phyloP scores from a whole-genome alignment of 2,329 filamentous ascomycete genomes.

The Diaporthe aspalathi region DNA sequence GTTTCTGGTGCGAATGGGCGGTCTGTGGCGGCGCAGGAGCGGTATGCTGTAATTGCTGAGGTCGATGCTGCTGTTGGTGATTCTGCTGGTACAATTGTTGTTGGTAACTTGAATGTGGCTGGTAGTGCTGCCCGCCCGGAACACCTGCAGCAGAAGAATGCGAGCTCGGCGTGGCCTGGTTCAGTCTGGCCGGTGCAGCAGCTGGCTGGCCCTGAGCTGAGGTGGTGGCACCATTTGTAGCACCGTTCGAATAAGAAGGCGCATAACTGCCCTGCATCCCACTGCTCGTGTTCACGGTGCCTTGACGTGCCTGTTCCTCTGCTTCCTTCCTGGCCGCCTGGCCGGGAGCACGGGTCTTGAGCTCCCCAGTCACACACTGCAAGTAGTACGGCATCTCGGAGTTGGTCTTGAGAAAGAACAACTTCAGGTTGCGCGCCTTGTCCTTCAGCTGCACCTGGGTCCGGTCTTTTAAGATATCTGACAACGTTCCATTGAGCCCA shows the following conservation, averaged over 20 bases:
- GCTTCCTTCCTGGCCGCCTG: slow-evolving; percentile 77
- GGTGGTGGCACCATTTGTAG: not conserved
- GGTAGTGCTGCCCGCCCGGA: slow-evolving; percentile 24
- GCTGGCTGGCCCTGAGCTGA: slow-evolving; percentile 20
- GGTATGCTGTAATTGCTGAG: slow-evolving; percentile 32
- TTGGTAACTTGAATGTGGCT: slow-evolving; percentile 34
- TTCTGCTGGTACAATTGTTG: slow-evolving; percentile 36
- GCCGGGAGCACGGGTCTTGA: slow-evolving; percentile 85
- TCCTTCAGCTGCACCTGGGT: slow-evolving; percentile 95
- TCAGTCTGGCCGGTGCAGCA: slow-evolving; percentile 27
- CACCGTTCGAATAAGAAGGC: slow-evolving; percentile 31
- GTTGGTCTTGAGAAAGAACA: slow-evolving; percentile 92
- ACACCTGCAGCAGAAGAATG: slow-evolving; percentile 8
- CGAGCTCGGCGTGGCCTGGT: slow-evolving; percentile 23
- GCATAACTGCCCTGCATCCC: slow-evolving; percentile 58
- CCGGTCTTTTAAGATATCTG: slow-evolving; percentile 85
- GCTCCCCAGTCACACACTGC: slow-evolving; percentile 87
- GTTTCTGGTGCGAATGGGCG: slow-evolving; percentile 9
- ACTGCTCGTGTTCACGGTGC: slow-evolving; percentile 67
- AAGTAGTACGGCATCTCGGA: slow-evolving; percentile 91
- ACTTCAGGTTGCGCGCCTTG: slow-evolving; percentile 88
- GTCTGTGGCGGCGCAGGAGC: not conserved
- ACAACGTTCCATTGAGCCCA: slow-evolving; percentile 81
- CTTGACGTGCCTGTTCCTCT: slow-evolving; percentile 71
- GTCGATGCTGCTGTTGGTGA: slow-evolving; percentile 34